Conservation (phyloP, 306 rosid genomes). For the Cucurbita maxima region DNA sequence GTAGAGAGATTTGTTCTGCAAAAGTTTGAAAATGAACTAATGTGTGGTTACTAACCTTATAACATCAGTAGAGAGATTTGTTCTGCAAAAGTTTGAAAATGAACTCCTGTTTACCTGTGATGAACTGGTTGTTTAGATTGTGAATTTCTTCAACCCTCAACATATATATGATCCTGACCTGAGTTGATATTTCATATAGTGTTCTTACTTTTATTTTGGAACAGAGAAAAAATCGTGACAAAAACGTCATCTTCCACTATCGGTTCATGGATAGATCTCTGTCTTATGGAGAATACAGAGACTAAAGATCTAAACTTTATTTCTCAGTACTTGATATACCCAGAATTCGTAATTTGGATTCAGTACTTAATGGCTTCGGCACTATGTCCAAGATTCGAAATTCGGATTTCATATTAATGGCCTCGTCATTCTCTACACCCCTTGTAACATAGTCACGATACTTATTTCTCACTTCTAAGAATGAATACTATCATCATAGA, state of each 20-base stretch:
- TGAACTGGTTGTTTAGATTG: constrained; percentile 28
- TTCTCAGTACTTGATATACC: background rate
- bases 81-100: constrained; percentile 35
- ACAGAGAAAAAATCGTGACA: background rate
- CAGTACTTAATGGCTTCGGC: no score
- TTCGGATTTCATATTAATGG: no score
- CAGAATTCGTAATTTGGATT: no score
- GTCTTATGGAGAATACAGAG: no score
- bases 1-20: constrained; percentile 78
- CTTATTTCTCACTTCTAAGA: no score
- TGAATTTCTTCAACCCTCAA: background rate
- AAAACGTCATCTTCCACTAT: background rate
- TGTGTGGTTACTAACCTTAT: constrained; percentile 62
- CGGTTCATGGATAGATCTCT: no score
- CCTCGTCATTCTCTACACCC: no score
- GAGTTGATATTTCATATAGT: background rate
- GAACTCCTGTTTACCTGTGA: constrained; percentile 51
- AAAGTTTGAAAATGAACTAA: constrained; percentile 24
- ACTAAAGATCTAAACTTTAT: background rate
- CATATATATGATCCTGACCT: background rate
- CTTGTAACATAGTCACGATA: no score
- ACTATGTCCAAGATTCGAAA: no score
- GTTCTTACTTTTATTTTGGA: background rate
- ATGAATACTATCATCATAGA: no score
- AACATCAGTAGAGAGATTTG: constrained; percentile 61